Percentiles rank a stretch among this genome's conserved stretches.
phyloP scores from a whole-genome alignment of 768 basidiomycete species.

The Suillus lakei region DNA sequence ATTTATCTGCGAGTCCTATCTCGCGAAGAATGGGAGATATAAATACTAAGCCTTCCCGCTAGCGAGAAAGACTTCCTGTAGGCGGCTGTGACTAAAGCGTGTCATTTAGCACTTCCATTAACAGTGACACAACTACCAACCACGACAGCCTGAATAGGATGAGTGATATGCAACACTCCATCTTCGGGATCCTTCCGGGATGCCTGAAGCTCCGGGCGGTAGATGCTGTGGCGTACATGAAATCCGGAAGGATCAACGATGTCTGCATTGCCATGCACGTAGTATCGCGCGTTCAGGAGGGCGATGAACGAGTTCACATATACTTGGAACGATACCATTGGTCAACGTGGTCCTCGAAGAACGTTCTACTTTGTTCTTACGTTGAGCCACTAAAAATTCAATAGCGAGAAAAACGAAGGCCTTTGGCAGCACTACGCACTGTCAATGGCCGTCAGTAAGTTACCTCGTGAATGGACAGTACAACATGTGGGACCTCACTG shows the following conservation, averaged over 20 bases:
- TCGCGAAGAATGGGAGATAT: background rate
- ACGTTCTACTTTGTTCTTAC: background rate
- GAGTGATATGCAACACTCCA: background rate
- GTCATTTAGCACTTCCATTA: background rate
- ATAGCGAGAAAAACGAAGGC: background rate
- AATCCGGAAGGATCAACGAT: background rate
- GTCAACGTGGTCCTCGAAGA: background rate
- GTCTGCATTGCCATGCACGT: background rate
- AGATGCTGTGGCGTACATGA: background rate
- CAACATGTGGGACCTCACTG: background rate
- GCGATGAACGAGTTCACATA: background rate
- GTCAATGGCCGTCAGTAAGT: background rate
- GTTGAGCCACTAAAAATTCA: background rate
- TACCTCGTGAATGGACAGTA: too few species aligned
- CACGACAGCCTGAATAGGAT: too few species aligned
- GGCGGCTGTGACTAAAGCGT: background rate
- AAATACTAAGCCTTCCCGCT: background rate
- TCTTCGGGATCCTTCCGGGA: background rate
- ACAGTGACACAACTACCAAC: background rate
- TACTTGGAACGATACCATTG: background rate
- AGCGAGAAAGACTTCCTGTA: background rate
- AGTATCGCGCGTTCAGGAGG: background rate
- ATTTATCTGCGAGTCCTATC: background rate
- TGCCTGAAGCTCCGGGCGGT: background rate
- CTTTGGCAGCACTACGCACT: background rate